A percentile compares a stretch with the other conserved stretches of the same genome.
Conservation (phyloP, 257 asterid genomes). For the Solanum arcanum region DNA sequence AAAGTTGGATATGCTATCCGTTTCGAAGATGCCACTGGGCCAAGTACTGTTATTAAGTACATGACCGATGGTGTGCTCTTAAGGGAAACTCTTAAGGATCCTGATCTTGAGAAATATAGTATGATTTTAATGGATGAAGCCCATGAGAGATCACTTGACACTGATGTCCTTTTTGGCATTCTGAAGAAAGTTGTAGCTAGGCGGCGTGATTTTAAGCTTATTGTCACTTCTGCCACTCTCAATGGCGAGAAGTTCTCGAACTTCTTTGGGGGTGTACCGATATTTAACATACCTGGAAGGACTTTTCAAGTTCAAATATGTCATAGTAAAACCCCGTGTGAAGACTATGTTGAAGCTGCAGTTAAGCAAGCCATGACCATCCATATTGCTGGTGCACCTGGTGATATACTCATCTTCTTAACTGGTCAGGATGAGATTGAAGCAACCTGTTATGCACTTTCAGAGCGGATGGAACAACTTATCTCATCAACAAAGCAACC, state of each 20-base stretch:
- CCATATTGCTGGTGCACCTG: slow-evolving; percentile 82
- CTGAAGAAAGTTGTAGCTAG: slow-evolving; percentile 88
- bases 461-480: slow-evolving; percentile 83
- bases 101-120: slow-evolving; percentile 89
- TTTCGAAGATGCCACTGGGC: slow-evolving; percentile 87
- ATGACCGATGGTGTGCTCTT: slow-evolving; percentile 99
- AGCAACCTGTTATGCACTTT: slow-evolving; percentile 83
- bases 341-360: slow-evolving; percentile 94
- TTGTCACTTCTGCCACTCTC: slow-evolving; percentile 90
- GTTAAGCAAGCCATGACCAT: slow-evolving; percentile 91
- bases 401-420: slow-evolving; percentile 93
- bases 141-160: slow-evolving; percentile 77
- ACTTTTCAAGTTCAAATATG: slow-evolving; percentile 72
- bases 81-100: slow-evolving; percentile 81
- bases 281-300: slow-evolving; percentile 90
- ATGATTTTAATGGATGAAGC: slow-evolving; percentile 96
- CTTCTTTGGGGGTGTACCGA: slow-evolving; percentile 89
- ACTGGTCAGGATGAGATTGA: slow-evolving; percentile 98
- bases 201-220: slow-evolving; percentile 91
- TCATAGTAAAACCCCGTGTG: slow-evolving; percentile 81
- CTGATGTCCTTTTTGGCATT: slow-evolving; percentile 87
- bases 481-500: slow-evolving; percentile 51
- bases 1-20: slow-evolving; percentile 95
- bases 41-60: slow-evolving; percentile 81
- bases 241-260: slow-evolving; percentile 78